Evolutionary conservation across 768 basidiomycete genomes (phyloP), one percentile per base, ranked within the genome.

Genomic region (Gelatoporia subvermispora): DNA sequence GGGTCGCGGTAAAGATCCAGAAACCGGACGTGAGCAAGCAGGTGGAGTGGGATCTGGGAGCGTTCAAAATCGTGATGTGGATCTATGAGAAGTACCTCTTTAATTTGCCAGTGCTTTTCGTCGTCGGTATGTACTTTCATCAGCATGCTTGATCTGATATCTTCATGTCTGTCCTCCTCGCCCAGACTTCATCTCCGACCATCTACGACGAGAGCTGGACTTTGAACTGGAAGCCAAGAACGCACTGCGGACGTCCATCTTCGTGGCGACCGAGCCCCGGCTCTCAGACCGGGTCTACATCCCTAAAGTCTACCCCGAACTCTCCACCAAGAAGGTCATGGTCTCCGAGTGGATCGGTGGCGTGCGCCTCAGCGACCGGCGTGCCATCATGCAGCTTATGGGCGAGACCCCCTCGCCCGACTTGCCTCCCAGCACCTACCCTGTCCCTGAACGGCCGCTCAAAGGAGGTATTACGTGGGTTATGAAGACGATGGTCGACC

Each of bases 1-100:
- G 85, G 79, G 93, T 97, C 1, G 94, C 93, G 0, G 93, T 97
- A 52, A 97, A 97, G 69, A 74, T 90, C 18, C 92, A 96, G 70
- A 95, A 94, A 59, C 92, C 91, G 2, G 86, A 82, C 28, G 89
- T 97, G 5, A 76, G 75, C 43, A 88, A 79, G 56, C 93, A 96
- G 68, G 84, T 88, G 70, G 82, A 88, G 53, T 91, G 85, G 80
- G 90, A 93, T 60, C 69, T 93, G 11, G 82, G 74, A 24, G 81
- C 77, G 3, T 88, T 81, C 60, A 68, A 79, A n/a, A 54, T 71
- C 3, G 84, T 85, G 2, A 88, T 88, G 84, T 88, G 84, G 84
- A 72, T 83, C 60, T 88, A 84, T 54, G 83, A 88, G 56, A 71
- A 83, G 24, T 83, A 81, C 73, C 73, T 88, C 2, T 97, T 97